Conservation (phyloP, 441 rosid species). For the Pelargonium cotyledonis region DNA sequence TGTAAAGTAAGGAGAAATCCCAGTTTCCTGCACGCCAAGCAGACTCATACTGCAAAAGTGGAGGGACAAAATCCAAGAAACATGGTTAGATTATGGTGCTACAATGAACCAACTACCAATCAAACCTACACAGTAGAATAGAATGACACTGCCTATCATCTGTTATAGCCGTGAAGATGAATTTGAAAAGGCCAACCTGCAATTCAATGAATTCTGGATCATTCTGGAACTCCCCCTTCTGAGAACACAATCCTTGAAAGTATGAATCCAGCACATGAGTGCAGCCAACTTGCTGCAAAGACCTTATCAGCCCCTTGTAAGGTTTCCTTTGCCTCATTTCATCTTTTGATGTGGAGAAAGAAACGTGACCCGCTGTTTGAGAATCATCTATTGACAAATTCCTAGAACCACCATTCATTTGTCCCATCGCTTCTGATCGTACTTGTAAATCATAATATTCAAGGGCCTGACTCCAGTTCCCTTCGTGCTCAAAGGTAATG, state of each 20-base stretch:
- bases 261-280: conserved; percentile 82
- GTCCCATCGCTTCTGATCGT: conserved; percentile 50
- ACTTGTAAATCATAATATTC: conserved; percentile 93
- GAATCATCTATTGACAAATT: conserved; percentile 26
- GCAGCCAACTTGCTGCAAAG: conserved; percentile 93
- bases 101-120: background rate
- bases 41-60: conserved; percentile 76
- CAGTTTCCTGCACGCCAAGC: conserved; percentile 98
- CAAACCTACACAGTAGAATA: background rate
- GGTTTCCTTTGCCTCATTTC: conserved; percentile 55
- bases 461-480: conserved; percentile 93
- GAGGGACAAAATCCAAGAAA: conserved; percentile 13
- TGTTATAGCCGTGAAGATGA: background rate
- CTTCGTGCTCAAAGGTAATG: conserved; percentile 92
- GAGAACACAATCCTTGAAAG: conserved; percentile 78
- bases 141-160: conserved; percentile 5
- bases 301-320: conserved; percentile 83
- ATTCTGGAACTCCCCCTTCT: conserved; percentile 59
- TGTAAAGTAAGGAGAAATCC: conserved; percentile 75
- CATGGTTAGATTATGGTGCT: conserved; percentile 3
- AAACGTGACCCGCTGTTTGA: conserved; percentile 29
- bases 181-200: conserved; percentile 51
- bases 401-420: conserved; percentile 33
- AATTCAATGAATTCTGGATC: conserved; percentile 78
- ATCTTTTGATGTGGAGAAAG: conserved; percentile 34